These are phyloP conservation scores for Lepidium aucheri DNA, from an alignment of 345 rosid species.

Conservation along the genomic window DNA sequence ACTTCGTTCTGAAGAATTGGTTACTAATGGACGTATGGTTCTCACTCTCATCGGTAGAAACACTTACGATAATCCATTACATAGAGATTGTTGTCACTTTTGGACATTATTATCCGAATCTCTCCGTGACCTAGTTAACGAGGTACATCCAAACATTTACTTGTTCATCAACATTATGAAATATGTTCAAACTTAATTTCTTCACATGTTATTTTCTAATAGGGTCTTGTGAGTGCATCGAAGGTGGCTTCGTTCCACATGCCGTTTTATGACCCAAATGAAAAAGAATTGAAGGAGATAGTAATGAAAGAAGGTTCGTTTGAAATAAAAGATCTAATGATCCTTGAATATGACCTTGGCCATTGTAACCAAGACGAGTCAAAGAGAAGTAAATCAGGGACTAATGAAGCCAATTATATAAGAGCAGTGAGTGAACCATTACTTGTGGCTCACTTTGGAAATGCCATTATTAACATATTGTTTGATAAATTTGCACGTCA, in stretches of 20 bases:
- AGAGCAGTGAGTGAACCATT: constrained; percentile 61
- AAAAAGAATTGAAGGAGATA: constrained; percentile 18
- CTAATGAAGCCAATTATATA: constrained; percentile 34
- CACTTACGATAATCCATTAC: constrained; percentile 24
- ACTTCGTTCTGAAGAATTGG: constrained; percentile 32
- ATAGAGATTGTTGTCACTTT: constrained; percentile 19
- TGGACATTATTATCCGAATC: constrained; percentile 27
- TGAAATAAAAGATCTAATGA: constrained; percentile 4
- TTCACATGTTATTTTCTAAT: neutral
- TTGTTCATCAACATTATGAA: neutral
- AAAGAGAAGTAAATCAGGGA: constrained; percentile 13
- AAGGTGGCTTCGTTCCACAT: constrained; percentile 33
- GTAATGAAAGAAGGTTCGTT: constrained; percentile 31
- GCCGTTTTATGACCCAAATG: constrained; percentile 23
- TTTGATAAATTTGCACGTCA: constrained; percentile 29
- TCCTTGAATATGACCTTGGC: constrained; percentile 16
- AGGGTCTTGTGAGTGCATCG: constrained; percentile 31
- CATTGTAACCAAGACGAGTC: constrained; percentile 17
- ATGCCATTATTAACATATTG: constrained; percentile 26
- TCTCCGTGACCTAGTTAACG: constrained; percentile 26
- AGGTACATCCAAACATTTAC: constrained; percentile 14
- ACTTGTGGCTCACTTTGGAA: constrained; percentile 43
- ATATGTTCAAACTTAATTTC: neutral
- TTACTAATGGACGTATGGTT: constrained; percentile 34
- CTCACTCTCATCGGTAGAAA: constrained; percentile 29